A percentile compares a stretch with the other conserved stretches of the same genome.
Conservation (phyloP, 176 grass and related monocot species). For the Oryza longistaminata region DNA sequence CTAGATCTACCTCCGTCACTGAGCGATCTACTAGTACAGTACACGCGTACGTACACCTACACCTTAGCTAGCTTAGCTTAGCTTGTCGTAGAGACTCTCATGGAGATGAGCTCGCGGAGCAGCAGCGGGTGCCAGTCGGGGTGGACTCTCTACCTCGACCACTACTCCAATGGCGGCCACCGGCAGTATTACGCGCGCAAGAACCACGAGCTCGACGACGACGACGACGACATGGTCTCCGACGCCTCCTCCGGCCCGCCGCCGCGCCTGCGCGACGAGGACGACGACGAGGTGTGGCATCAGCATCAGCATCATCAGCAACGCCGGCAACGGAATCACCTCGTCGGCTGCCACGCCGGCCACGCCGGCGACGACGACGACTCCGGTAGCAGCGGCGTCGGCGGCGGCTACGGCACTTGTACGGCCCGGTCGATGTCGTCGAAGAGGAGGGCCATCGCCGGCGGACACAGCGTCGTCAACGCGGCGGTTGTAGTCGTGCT, state of each 20-base stretch:
- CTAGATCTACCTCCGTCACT: too few species aligned
- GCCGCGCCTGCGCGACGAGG: background rate
- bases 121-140: slow-evolving; percentile 93
- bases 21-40: background rate
- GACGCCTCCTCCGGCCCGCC: slow-evolving; percentile 86
- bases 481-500: background rate
- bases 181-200: background rate
- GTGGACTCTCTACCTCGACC: slow-evolving; percentile 86
- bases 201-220: background rate
- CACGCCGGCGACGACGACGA: background rate
- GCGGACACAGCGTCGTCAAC: background rate
- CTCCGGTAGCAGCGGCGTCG: background rate
- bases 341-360: background rate
- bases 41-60: background rate
- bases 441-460: background rate
- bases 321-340: too few species aligned
- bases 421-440: background rate
- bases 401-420: background rate
- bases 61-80: too few species aligned
- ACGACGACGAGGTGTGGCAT: background rate
- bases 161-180: slow-evolving; percentile 39
- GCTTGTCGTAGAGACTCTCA: background rate
- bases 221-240: slow-evolving; percentile 74
- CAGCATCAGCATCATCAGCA: background rate
- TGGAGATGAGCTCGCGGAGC: slow-evolving; percentile 36